These are phyloP conservation scores for Fusarium concolor DNA, from an alignment of 2,329 filamentous ascomycete species.

Conservation along the genomic window DNA sequence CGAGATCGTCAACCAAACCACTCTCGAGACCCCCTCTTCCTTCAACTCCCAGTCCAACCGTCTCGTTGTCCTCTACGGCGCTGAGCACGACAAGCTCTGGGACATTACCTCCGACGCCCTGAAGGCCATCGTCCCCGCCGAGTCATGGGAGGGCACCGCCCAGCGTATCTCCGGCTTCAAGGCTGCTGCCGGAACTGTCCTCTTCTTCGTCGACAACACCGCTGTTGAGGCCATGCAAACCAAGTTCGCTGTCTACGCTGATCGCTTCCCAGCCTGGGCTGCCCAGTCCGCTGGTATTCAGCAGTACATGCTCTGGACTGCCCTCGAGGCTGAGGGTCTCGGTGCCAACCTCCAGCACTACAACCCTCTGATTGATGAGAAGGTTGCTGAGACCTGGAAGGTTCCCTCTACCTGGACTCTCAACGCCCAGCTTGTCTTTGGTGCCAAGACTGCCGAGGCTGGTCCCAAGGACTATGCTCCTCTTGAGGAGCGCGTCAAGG, in stretches of 20 bases:
- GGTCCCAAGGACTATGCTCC: conserved; percentile 73
- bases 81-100: conserved; percentile 91
- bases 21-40: conserved; percentile 78
- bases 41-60: conserved; percentile 93
- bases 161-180: conserved; percentile 68
- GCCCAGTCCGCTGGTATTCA: conserved; percentile 81
- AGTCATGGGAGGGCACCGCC: conserved; percentile 67
- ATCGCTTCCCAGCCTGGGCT: conserved; percentile 83
- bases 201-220: conserved; percentile 87
- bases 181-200: conserved; percentile 80
- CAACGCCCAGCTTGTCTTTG: conserved; percentile 87
- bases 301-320: conserved; percentile 84
- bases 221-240: conserved; percentile 74
- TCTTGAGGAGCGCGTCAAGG: conserved; percentile 75
- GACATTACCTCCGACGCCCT: conserved; percentile 70
- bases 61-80: conserved; percentile 80
- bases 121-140: conserved; percentile 70
- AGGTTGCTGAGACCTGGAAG: conserved; percentile 76
- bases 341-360: conserved; percentile 95
- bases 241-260: conserved; percentile 78
- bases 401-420: conserved; percentile 80
- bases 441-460: conserved; percentile 67
- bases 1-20: conserved; percentile 72
- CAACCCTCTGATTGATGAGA: conserved; percentile 84
- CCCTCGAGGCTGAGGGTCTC: conserved; percentile 84